Conservation (phyloP, 2,329 filamentous ascomycete genomes). For the Aspergillus persii region DNA sequence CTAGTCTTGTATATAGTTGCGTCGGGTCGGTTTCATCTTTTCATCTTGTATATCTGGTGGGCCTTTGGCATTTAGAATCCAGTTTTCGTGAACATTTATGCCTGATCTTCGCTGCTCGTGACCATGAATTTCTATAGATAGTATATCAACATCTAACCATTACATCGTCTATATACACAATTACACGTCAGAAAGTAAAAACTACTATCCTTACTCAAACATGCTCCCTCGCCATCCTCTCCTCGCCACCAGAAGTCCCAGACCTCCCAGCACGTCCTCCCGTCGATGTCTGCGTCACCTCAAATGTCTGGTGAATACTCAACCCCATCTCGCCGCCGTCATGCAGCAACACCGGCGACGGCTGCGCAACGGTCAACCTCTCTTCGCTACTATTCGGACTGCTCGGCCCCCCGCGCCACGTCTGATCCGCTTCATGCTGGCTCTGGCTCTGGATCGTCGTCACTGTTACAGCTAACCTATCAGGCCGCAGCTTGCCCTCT, state of each 20-base stretch:
- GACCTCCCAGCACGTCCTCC: background rate
- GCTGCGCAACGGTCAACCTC: constrained; percentile 21
- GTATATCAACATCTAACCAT: background rate
- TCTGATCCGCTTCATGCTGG: constrained; percentile 9
- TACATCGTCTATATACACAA: background rate
- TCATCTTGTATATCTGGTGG: too few relatives aligned
- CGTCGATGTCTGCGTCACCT: constrained; percentile 25
- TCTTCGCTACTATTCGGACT: constrained; percentile 30
- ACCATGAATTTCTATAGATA: too few relatives aligned
- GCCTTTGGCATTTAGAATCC: too few relatives aligned
- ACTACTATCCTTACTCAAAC: background rate
- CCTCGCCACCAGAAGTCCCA: background rate
- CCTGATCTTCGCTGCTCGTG: too few relatives aligned
- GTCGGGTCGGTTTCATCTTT: too few relatives aligned
- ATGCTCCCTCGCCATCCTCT: background rate
- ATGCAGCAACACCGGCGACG: constrained; percentile 5
- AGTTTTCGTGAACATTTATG: too few relatives aligned
- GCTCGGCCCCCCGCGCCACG: constrained; percentile 16
- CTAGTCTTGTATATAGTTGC: background rate
- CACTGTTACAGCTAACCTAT: constrained; percentile 29
- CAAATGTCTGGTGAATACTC: constrained; percentile 29
- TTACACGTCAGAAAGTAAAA: too few relatives aligned
- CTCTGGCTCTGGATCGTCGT: constrained; percentile 29
- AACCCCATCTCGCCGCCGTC: constrained; percentile 20
- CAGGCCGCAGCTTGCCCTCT: constrained; percentile 25